phyloP scores from a whole-genome alignment of 306 rosid species.

The Parietaria judaica region DNA sequence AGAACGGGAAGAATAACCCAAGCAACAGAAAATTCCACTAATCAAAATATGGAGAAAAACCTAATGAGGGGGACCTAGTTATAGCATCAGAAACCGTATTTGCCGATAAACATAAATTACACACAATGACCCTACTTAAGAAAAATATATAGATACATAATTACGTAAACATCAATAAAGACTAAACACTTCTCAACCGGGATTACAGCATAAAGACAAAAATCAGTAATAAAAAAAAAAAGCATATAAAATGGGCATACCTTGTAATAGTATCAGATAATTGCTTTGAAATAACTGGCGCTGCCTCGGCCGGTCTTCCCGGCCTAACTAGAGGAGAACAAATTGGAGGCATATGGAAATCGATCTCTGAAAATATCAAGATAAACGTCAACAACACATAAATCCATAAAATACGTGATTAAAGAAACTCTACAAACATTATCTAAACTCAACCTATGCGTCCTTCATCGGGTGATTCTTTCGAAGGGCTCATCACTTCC shows the following conservation, averaged over 20 bases:
- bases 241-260: constrained; percentile 26
- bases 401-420: background rate
- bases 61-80: too few species aligned
- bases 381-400: constrained; percentile 12
- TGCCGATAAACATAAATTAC: too few species aligned
- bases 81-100: too few species aligned
- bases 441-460: constrained; percentile 50
- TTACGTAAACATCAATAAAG: too few species aligned
- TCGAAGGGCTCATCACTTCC: constrained; percentile 84
- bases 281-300: constrained; percentile 82
- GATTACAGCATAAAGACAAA: background rate
- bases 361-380: constrained; percentile 43
- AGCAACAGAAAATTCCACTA: too few species aligned
- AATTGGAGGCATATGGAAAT: constrained; percentile 90
- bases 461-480: constrained; percentile 76
- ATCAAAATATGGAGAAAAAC: too few species aligned
- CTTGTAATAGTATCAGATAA: constrained; percentile 72
- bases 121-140: too few species aligned
- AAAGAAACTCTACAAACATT: constrained; percentile 5
- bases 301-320: constrained; percentile 89
- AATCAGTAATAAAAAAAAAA: background rate
- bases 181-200: background rate
- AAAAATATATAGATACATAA: too few species aligned
- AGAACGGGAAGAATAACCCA: too few species aligned
- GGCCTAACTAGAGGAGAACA: constrained; percentile 92